phyloP scores from a whole-genome alignment of 305 asterid genomes.

The Rubia occidens region DNA sequence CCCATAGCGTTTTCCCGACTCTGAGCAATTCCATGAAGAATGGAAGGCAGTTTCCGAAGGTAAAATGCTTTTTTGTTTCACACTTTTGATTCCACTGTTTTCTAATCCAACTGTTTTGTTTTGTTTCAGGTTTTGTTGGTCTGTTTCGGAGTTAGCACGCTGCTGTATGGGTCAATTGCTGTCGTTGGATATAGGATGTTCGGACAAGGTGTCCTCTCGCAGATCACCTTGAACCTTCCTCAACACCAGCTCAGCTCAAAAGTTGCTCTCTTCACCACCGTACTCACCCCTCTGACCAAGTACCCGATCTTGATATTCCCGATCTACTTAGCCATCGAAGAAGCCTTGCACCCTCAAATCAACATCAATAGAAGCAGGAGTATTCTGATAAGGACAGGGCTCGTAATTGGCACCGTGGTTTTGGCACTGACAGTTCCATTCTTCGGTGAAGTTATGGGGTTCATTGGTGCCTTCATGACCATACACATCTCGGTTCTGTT shows the following conservation, averaged over 20 bases:
- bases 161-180: not conserved
- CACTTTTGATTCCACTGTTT: too few relatives aligned
- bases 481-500: not conserved
- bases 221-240: not conserved
- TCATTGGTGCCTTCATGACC: not conserved
- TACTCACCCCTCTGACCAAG: not conserved
- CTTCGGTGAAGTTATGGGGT: not conserved
- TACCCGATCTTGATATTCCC: not conserved
- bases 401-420: not conserved
- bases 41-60: too few relatives aligned
- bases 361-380: not conserved
- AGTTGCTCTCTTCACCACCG: not conserved
- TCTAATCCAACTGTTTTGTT: not conserved
- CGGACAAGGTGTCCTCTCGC: not conserved
- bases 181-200: not conserved
- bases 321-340: not conserved
- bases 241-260: not conserved
- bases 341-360: not conserved
- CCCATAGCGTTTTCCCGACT: too few relatives aligned
- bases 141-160: not conserved
- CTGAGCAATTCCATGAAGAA: too few relatives aligned
- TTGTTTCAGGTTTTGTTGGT: not conserved
- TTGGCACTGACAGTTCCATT: not conserved
- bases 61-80: too few relatives aligned
- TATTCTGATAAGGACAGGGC: not conserved